Evolutionary conservation across 1,284 basidiomycete genomes (phyloP).

Genomic region (Austropuccinia psidii): DNA sequence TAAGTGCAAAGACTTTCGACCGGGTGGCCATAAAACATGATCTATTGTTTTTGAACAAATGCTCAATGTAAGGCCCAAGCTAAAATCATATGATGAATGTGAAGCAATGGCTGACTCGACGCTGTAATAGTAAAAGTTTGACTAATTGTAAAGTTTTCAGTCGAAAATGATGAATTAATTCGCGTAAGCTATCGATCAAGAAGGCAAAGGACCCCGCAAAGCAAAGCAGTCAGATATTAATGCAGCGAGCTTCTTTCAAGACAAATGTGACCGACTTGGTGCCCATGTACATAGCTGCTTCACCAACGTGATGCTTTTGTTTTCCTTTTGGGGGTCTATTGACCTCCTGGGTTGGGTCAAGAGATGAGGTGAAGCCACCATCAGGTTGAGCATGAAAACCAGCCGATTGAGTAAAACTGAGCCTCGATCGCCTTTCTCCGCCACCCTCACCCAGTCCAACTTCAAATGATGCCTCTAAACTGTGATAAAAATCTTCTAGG

Average conservation of each 20-base stretch:
- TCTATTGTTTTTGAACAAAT: no score
- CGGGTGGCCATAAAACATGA: constrained; percentile 95
- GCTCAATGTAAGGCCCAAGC: no score
- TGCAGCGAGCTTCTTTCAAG: background rate
- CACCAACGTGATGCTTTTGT: constrained; percentile 41
- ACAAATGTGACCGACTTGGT: constrained; percentile 24
- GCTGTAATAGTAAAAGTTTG: constrained; percentile 88
- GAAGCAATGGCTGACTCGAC: constrained; percentile 54
- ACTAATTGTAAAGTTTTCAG: constrained; percentile 87
- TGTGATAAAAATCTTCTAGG: constrained; percentile 46
- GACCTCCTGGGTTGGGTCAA: background rate
- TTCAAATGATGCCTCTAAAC: constrained; percentile 42
- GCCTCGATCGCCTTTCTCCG: constrained; percentile 36
- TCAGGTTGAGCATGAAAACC: background rate
- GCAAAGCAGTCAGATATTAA: background rate
- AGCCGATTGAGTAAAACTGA: background rate
- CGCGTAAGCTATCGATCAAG: constrained; percentile 67
- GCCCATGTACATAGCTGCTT: constrained; percentile 37
- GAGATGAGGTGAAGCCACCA: background rate
- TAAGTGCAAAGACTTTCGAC: constrained; percentile 94
- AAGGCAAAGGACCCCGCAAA: constrained; percentile 51
- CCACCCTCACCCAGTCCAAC: constrained; percentile 40
- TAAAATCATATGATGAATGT: background rate
- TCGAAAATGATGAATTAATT: constrained; percentile 86
- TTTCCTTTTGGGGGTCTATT: constrained; percentile 6